phyloP scores from a whole-genome alignment of 2,329 filamentous ascomycete species.

The Plenodomus tracheiphilus region DNA sequence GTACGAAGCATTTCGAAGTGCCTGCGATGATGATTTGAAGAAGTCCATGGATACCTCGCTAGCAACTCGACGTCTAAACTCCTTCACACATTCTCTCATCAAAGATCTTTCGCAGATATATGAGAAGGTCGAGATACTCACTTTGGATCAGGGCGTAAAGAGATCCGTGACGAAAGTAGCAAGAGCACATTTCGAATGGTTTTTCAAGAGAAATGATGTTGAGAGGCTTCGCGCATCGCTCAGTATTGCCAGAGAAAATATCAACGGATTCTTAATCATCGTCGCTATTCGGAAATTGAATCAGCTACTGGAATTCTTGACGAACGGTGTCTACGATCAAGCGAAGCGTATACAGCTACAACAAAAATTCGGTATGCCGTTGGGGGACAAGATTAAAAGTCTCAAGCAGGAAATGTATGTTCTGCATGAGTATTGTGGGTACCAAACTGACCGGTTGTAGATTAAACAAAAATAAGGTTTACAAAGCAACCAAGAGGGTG shows the following conservation, averaged over 20 bases:
- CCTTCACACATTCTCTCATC: background rate
- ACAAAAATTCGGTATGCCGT: background rate
- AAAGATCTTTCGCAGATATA: background rate
- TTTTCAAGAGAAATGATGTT: background rate
- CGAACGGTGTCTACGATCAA: background rate
- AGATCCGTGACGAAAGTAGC: background rate
- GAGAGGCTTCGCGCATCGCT: background rate
- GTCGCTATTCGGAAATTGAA: background rate
- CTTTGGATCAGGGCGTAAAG: background rate
- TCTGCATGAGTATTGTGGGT: too few species aligned
- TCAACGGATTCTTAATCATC: background rate
- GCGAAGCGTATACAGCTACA: background rate
- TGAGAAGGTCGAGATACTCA: background rate
- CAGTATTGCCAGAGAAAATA: background rate
- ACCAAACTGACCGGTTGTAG: background rate
- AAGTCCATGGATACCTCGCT: background rate
- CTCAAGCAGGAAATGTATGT: background rate
- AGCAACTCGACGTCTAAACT: background rate
- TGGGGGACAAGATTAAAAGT: background rate
- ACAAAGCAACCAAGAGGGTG: background rate
- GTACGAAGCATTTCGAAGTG: background rate
- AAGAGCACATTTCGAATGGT: background rate
- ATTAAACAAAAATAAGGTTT: background rate
- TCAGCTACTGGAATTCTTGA: background rate
- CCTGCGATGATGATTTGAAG: background rate